phyloP scores from a whole-genome alignment of 768 basidiomycete species.

The Sporobolomyces roseus region DNA sequence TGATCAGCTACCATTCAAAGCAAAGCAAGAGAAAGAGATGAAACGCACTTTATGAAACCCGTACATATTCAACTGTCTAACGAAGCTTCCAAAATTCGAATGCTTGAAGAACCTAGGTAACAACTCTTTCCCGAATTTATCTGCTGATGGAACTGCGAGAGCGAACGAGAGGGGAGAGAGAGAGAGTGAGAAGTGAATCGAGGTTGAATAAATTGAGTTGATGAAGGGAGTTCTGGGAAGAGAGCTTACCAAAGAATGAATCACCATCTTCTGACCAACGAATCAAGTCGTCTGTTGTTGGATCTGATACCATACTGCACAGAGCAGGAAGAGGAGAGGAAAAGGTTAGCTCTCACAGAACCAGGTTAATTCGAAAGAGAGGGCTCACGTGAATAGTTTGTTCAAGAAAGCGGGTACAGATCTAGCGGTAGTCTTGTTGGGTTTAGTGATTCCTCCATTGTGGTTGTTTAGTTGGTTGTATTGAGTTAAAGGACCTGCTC shows the following conservation, averaged over 20 bases:
- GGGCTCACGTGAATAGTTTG: slow-evolving; percentile 86
- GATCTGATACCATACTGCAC: slow-evolving; percentile 83
- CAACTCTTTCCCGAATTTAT: slow-evolving; percentile 81
- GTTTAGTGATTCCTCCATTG: slow-evolving; percentile 37
- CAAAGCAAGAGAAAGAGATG: not conserved
- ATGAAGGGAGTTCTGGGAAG: not conserved
- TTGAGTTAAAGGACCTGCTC: slow-evolving; percentile 11
- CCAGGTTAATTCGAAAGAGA: slow-evolving; percentile 36
- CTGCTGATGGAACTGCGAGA: slow-evolving; percentile 79
- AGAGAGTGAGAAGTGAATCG: not conserved
- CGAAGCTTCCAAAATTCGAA: slow-evolving; percentile 87
- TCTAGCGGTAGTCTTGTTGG: slow-evolving; percentile 53
- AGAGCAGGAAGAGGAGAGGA: not conserved
- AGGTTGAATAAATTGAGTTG: not conserved
- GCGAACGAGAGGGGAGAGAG: slow-evolving; percentile 2
- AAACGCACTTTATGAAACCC: slow-evolving; percentile 71
- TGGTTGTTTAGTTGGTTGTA: not conserved
- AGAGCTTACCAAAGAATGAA: slow-evolving; percentile 75
- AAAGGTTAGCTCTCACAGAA: not conserved
- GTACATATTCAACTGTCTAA: slow-evolving; percentile 92
- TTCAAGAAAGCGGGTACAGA: slow-evolving; percentile 79
- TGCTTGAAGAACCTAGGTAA: slow-evolving; percentile 97
- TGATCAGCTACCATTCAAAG: not conserved
- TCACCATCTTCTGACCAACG: slow-evolving; percentile 87
- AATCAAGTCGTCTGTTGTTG: slow-evolving; percentile 72